Evolutionary conservation across 495 filamentous ascomycete species (phyloP).

Genomic region (Pyrenopolyporus hunteri): DNA sequence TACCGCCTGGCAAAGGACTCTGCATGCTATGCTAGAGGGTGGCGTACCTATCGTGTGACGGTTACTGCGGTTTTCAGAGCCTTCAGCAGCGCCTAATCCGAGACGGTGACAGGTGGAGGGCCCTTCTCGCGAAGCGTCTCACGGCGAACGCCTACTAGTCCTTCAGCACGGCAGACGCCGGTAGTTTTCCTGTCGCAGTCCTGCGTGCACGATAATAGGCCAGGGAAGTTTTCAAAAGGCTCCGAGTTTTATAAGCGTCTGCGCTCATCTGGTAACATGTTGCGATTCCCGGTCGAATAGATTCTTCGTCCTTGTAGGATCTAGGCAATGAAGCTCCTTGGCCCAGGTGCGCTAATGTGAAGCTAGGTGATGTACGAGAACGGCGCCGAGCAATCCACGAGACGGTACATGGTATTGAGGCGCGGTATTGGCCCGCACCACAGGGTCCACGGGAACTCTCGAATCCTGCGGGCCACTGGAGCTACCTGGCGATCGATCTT

Average conservation of each 20-base stretch:
- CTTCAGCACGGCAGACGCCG: background rate
- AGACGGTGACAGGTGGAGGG: constrained; percentile 13
- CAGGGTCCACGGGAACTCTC: background rate
- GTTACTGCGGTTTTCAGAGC: constrained; percentile 5
- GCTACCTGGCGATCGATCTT: constrained; percentile 35
- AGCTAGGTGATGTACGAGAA: constrained; percentile 27
- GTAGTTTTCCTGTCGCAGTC: background rate
- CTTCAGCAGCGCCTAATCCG: constrained; percentile 10
- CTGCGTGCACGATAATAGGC: background rate
- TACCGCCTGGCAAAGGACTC: constrained; percentile 11
- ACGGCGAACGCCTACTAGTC: background rate
- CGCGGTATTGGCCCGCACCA: constrained; percentile 33
- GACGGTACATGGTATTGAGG: constrained; percentile 33
- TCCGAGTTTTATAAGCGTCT: background rate
- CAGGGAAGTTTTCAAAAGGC: background rate
- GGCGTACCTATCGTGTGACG: constrained; percentile 11
- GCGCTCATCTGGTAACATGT: background rate
- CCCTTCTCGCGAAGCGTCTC: too few species aligned
- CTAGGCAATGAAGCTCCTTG: constrained; percentile 11
- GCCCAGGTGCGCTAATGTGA: constrained; percentile 25
- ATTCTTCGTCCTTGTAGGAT: constrained; percentile 7
- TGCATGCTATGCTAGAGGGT: constrained; percentile 5
- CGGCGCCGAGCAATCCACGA: constrained; percentile 32
- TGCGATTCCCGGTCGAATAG: constrained; percentile 23
- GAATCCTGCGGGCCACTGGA: constrained; percentile 33